These are phyloP conservation scores for Kurtzmaniella natalensis DNA, from an alignment of 1,139 yeast species.

Conservation along the genomic window DNA sequence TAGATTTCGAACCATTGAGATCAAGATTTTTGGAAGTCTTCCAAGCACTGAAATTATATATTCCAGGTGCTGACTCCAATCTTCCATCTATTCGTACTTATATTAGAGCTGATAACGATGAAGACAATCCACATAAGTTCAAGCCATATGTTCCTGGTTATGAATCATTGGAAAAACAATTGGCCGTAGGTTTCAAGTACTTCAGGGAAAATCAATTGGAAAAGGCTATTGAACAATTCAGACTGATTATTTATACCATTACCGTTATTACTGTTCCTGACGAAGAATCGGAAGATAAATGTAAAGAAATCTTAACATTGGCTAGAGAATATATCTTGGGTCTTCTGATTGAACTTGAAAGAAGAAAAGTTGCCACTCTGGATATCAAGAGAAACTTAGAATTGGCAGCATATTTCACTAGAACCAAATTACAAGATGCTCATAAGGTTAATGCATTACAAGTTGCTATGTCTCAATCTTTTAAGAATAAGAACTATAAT, in stretches of 20 bases:
- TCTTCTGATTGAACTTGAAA: slow-evolving; percentile 79
- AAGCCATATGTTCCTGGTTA: slow-evolving; percentile 76
- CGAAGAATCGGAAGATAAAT: slow-evolving; percentile 73
- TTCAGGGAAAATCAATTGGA: slow-evolving; percentile 83
- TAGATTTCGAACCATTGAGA: slow-evolving; percentile 83
- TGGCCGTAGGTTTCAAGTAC: slow-evolving; percentile 73
- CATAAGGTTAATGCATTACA: slow-evolving; percentile 87
- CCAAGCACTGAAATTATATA: slow-evolving; percentile 69
- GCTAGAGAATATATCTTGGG: slow-evolving; percentile 93
- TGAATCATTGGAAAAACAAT: slow-evolving; percentile 58
- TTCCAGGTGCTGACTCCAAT: slow-evolving; percentile 62
- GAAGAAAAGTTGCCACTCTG: slow-evolving; percentile 70
- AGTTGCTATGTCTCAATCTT: slow-evolving; percentile 92
- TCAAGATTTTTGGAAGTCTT: slow-evolving; percentile 78
- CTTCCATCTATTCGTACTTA: slow-evolving; percentile 67
- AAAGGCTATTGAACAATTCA: slow-evolving; percentile 74
- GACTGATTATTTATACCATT: slow-evolving; percentile 72
- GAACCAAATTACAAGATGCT: slow-evolving; percentile 72
- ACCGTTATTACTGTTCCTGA: slow-evolving; percentile 67
- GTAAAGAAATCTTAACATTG: slow-evolving; percentile 63
- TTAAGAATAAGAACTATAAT: slow-evolving; percentile 81
- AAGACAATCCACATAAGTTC: slow-evolving; percentile 51
- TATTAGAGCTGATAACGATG: slow-evolving; percentile 58
- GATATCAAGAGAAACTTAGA: slow-evolving; percentile 85
- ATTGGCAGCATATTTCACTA: slow-evolving; percentile 92